Base-by-base conservation (phyloP, 2,329 filamentous ascomycete genomes). In the Cercospora zeae-maydis region DNA sequence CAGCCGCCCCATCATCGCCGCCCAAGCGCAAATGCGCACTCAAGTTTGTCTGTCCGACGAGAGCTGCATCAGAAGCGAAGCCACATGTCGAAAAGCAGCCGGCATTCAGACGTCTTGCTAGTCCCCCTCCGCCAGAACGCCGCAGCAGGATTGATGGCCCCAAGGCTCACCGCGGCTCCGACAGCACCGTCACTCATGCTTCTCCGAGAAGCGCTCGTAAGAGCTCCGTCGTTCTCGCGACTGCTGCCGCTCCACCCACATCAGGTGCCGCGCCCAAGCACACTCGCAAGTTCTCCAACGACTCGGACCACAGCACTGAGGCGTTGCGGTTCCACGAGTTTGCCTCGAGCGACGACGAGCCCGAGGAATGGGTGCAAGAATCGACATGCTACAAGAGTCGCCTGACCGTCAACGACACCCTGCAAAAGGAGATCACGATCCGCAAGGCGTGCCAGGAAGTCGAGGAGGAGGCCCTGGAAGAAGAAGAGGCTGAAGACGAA, bases 361-460 rank as follows among this genome's bases (percentile, higher is more conserved):
- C 95, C 65, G 93, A 97, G 62, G 93, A 96, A 71, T 99, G 95
- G 95, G 91, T 96, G 31, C 86, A 89, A 61, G 88, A 91, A 71
- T 81, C 85, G 34, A 82, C 84, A 7, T 84, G 85, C 33, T 81
- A 86, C 67, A 83, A 83, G 61, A 83, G 83, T 55, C 92, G 91
- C 72, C 82, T 99, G 39, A 98, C 93, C 3, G 88, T 99, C 67
- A 87, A 89, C 69, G 95, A 98, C 74, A 96, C 93, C 4, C 82
- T 99, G 68, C 84, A 86, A 75, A 96, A 96, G 77, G 95, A 99
- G 78, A 92, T 92, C 66, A 87, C 86, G 31, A 95, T 99, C 66
- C 88, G 93, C 54, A 88, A 90, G 65, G 79, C 98, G 27, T 93
- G 88, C 53, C 88, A 91, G 73, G 93, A 99, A 77, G 95, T 88